These are phyloP conservation scores for Ceratocystis variospora DNA, from an alignment of 2,329 filamentous ascomycete species.

Conservation along the genomic window DNA sequence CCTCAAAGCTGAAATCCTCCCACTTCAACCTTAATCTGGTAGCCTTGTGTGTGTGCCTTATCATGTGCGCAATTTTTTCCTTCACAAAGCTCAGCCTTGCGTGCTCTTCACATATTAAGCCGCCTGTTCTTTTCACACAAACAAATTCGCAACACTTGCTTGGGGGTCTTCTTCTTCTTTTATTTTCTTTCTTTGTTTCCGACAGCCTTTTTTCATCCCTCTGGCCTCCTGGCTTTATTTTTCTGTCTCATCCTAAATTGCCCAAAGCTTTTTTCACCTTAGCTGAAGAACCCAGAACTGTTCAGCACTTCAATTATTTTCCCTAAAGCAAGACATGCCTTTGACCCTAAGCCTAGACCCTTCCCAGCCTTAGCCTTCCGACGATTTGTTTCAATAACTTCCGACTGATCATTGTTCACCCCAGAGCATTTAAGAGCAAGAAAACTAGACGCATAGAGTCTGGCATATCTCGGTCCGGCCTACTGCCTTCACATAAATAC, in stretches of 20 bases:
- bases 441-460: neutral
- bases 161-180: neutral
- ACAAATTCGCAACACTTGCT: no score
- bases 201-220: no score
- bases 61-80: neutral
- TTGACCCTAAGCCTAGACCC: constrained; percentile 14
- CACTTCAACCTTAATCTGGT: neutral
- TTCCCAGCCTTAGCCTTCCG: neutral
- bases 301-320: neutral
- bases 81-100: neutral
- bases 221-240: neutral
- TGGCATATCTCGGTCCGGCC: neutral
- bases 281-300: neutral
- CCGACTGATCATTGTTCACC: neutral
- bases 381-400: neutral
- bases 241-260: neutral
- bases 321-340: neutral
- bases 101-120: neutral
- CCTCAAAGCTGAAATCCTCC: neutral
- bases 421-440: neutral
- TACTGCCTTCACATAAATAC: neutral
- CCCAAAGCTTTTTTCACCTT: neutral
- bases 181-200: neutral
- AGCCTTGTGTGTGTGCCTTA: neutral
- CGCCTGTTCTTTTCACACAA: neutral